phyloP scores from a whole-genome alignment of 1,139 yeast genomes.

The Dujonia santamariae region DNA sequence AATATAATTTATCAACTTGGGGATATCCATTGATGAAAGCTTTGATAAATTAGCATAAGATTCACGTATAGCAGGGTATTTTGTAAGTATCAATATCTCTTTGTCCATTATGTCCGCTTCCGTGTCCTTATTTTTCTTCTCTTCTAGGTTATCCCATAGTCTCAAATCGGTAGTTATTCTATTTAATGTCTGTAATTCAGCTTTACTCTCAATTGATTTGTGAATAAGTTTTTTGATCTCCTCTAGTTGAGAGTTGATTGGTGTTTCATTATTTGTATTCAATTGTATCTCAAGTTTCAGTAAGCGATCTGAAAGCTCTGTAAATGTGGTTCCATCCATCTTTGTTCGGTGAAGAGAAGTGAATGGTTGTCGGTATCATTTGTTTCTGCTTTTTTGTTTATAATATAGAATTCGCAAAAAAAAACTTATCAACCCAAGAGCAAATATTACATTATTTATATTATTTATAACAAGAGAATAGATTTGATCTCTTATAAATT shows the following conservation, averaged over 20 bases:
- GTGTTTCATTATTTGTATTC: background rate
- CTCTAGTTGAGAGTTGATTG: background rate
- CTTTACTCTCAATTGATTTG: slow-evolving; percentile 16
- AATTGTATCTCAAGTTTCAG: slow-evolving; percentile 3
- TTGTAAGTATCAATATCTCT: slow-evolving; percentile 5
- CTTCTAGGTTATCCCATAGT: slow-evolving; percentile 13
- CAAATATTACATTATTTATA: too few relatives aligned
- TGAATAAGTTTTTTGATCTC: slow-evolving; percentile 9
- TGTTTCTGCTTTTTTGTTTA: too few relatives aligned
- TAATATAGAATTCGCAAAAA: too few relatives aligned
- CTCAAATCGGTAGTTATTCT: slow-evolving; percentile 18
- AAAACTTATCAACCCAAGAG: too few relatives aligned
- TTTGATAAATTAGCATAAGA: slow-evolving; percentile 20
- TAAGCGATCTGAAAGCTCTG: slow-evolving; percentile 3
- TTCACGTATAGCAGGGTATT: slow-evolving; percentile 17
- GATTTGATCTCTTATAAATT: too few relatives aligned
- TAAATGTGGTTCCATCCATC: slow-evolving; percentile 3
- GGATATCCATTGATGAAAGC: slow-evolving; percentile 21
- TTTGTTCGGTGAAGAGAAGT: too few relatives aligned
- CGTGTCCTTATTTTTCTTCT: background rate
- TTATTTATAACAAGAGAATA: too few relatives aligned
- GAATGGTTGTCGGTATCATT: too few relatives aligned
- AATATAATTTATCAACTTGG: slow-evolving; percentile 19
- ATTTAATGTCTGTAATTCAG: slow-evolving; percentile 21
- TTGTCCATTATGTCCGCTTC: background rate